A percentile compares a stretch with the other conserved stretches of the same genome.
phyloP scores from a whole-genome alignment of 139 green algal genomes.

The Zygnema circumcarinatum region DNA sequence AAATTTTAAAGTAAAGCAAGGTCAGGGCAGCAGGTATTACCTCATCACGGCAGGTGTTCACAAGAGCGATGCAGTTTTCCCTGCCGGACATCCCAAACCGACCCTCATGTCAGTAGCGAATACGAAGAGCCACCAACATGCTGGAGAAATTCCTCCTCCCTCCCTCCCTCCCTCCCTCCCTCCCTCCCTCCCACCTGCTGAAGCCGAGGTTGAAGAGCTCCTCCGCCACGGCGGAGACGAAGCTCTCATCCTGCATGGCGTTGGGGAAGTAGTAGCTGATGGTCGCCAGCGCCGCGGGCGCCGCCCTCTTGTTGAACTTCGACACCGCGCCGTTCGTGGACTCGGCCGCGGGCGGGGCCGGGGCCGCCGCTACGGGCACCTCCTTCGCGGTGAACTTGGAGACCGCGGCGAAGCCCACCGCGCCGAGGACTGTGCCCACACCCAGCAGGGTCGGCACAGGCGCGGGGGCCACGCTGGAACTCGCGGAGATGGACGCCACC shows the following conservation, averaged over 20 bases:
- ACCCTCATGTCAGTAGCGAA: no score
- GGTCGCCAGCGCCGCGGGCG: not conserved
- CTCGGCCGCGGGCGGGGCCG: no score
- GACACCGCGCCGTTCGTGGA: not conserved
- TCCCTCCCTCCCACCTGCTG: not conserved
- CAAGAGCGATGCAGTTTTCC: constrained; percentile 35
- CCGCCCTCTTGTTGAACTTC: not conserved
- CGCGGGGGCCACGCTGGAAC: no score
- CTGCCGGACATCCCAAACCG: constrained; percentile 16
- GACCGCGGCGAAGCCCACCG: no score
- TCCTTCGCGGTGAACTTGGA: no score
- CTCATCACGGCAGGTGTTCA: constrained; percentile 76
- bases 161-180: not conserved
- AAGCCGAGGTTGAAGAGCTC: constrained; percentile 4
- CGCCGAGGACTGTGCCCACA: no score
- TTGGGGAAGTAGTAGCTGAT: constrained; percentile 16
- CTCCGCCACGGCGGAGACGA: not conserved
- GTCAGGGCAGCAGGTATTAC: no score
- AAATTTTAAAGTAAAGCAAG: no score
- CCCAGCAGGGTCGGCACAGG: no score
- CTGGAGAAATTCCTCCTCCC: not conserved
- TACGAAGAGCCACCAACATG: no score
- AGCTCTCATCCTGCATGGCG: constrained; percentile 23
- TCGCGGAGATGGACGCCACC: no score
- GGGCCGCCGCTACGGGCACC: no score